Conservation (phyloP, 208 protist species). For the Leishmania amazonensis region DNA sequence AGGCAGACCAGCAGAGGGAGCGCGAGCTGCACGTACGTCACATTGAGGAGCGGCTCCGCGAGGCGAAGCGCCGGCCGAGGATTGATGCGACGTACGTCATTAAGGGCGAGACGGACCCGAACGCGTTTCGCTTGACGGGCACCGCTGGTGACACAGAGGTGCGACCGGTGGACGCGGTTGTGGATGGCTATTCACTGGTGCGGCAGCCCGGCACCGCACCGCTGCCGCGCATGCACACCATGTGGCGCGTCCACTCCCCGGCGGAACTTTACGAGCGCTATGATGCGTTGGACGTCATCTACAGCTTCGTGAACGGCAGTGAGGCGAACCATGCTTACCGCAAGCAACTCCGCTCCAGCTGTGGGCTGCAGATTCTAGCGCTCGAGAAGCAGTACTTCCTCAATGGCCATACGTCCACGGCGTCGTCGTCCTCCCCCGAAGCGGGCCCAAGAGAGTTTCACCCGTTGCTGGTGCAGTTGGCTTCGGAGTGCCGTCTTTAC, state of each 20-base stretch:
- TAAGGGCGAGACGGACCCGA: background rate
- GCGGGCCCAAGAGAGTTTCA: background rate
- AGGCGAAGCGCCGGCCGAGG: no score
- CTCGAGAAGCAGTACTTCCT: background rate
- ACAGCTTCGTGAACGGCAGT: conserved; percentile 96
- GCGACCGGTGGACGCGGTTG: conserved; percentile 12
- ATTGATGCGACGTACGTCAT: background rate
- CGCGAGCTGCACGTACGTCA: background rate
- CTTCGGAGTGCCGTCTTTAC: background rate
- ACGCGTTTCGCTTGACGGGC: background rate
- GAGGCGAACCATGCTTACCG: conserved; percentile 72
- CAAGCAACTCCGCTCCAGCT: background rate
- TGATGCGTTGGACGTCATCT: conserved; percentile 87
- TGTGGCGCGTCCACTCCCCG: conserved; percentile 26
- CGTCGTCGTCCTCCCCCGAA: background rate
- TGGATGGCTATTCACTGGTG: conserved; percentile 2
- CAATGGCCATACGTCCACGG: background rate
- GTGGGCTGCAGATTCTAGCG: background rate
- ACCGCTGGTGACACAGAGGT: background rate
- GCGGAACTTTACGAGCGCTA: conserved; percentile 32
- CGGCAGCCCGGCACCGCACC: conserved; percentile 6
- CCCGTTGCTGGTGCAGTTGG: background rate
- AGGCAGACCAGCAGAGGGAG: background rate
- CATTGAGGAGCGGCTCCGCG: background rate
- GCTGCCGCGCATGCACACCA: conserved; percentile 27